Base-by-base conservation (phyloP, 2,329 filamentous ascomycete species). In the Lasiodiplodia sp. region DNA sequence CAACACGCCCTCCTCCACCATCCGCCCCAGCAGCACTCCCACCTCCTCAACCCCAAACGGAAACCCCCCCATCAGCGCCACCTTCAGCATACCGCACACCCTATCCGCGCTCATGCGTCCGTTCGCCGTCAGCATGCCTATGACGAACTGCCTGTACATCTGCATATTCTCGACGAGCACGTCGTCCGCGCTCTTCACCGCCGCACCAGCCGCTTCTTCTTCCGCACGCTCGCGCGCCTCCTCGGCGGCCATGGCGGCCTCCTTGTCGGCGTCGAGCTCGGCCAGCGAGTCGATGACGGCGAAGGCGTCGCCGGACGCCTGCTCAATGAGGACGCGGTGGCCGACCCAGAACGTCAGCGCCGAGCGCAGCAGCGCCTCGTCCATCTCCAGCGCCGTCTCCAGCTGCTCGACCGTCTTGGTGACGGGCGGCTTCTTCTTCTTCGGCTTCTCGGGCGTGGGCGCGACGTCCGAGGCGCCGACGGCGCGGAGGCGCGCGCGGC, bases 41-140 rank as follows among this genome's bases (percentile, higher is more conserved):
- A 98, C 81, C 81, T 98, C 94, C 77, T 97, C 94, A 75, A 92
- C 92, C 70, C 91, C 93, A 86, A 93, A 97, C 0, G 92, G 88
- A 77, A 97, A 97, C 2, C 94, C 94, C 14, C 93, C 93, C 0
- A 92, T 88, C 65, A 97, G 89, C 69, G 95, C 87, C 87, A 98
- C 95, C 81, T 93, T 93, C 85, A 99, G 86, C 93, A 98, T 97
- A 91, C 94, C 97, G 10, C 90, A 87, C 72, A 99, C 96, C 77
- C 94, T 88, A 67, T 85, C 85, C 69, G 94, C 83, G 63, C 92
- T 90, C 92, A 97, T 96, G 34, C 91, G 88, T 21, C 91, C 91
- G 73, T 93, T 91, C 79, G 97, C 97, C 70, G 93, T 97, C 80
- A 99, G 83, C 96, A 99, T 98, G 64, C 93, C 93, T 68, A 94